Evolutionary conservation across 768 basidiomycete species (phyloP), one percentile per base, ranked within the genome.

Genomic region (Panaeolus cyanescens): DNA sequence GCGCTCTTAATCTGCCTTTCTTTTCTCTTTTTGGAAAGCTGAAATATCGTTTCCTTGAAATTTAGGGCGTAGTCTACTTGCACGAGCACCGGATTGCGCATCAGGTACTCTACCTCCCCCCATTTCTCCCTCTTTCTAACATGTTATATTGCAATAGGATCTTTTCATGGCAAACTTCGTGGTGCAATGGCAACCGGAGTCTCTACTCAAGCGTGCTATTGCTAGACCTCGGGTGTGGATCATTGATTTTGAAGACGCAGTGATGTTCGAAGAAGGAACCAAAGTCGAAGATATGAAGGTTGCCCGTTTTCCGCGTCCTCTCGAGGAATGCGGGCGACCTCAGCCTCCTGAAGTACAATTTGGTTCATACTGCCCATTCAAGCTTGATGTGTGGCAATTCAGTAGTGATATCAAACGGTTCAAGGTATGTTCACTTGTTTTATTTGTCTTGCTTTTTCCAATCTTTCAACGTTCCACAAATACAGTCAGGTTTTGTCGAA

Each of bases 201-300:
- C 59, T 17, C 20, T 63, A 0, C 50, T 12, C 5, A n/a, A 61
- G 15, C 22, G 58, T 7, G 6, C 19, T 1, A 22, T 19, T 2
- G 22, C 45, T 10, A 55, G 64, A 0, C 64, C 62, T 13, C 31
- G 64, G 5, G 56, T 62, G 0, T 65, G 62, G 39, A 36, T 62
- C 32, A 65, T 62, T 13, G 64, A 65, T n/a, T 65, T 62, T 30
- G 64, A 65, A 53, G 32, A 56, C 1, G 61, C 64, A 12, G 59
- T 64, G 10, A 58, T 59, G 4, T 64, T 64, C 31, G 28, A 60
- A 10, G 50, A 39, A n/a, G 53, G 59, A 15, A 34, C 19, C 4
- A 22, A 32, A 1, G 30, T 33, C 32, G 37, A 57, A 53, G 4
- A 15, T 60, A 5, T 62, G 55, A 33, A 20, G 9, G 17, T 36